phyloP scores from a whole-genome alignment of 768 basidiomycete species.

The Leccinum incarnatum region DNA sequence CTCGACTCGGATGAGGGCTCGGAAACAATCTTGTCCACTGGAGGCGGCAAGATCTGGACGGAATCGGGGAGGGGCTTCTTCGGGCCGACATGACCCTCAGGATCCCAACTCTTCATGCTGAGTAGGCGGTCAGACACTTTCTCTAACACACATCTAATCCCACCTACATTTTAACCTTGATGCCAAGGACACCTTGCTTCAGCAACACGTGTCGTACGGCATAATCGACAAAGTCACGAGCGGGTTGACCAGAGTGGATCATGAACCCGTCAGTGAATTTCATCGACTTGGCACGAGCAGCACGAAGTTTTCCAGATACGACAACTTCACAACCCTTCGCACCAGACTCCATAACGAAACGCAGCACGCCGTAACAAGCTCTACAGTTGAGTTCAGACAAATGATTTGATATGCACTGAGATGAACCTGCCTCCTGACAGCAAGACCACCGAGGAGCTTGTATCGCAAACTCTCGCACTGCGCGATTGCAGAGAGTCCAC shows the following conservation, averaged over 20 bases:
- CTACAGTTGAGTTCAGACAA: slow-evolving; percentile 36
- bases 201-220: slow-evolving; percentile 98
- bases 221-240: slow-evolving; percentile 93
- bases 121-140: slow-evolving; percentile 12
- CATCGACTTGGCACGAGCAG: slow-evolving; percentile 99
- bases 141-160: neutral
- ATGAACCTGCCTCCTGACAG: slow-evolving; percentile 82
- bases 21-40: slow-evolving; percentile 84
- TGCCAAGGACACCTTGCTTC: slow-evolving; percentile 97
- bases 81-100: slow-evolving; percentile 86
- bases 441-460: slow-evolving; percentile 99
- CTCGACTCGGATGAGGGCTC: slow-evolving; percentile 90
- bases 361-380: slow-evolving; percentile 99
- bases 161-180: slow-evolving; percentile 98
- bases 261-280: slow-evolving; percentile 99
- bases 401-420: neutral
- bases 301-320: slow-evolving; percentile 98
- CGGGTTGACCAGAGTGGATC: slow-evolving; percentile 98
- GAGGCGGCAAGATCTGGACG: slow-evolving; percentile 86
- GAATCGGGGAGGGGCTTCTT: slow-evolving; percentile 93
- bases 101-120: slow-evolving; percentile 97
- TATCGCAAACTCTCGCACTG: slow-evolving; percentile 98
- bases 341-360: slow-evolving; percentile 99
- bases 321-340: slow-evolving; percentile 99
- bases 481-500: slow-evolving; percentile 96